Conservation (phyloP, 306 rosid genomes). For the Rosa multiflora region DNA sequence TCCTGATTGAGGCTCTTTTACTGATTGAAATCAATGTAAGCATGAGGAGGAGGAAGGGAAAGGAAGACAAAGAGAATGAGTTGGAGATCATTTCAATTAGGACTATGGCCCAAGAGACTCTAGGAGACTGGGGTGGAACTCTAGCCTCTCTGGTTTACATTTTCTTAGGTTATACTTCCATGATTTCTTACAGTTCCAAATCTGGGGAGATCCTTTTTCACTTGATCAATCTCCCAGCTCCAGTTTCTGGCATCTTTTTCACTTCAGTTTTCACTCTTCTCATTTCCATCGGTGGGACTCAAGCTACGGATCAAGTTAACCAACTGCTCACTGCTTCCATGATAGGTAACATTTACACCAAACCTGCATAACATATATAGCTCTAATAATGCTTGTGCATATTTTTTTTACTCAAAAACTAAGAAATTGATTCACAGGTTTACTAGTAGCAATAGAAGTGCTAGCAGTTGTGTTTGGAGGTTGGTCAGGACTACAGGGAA, state of each 20-base stretch:
- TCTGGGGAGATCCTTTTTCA: constrained; percentile 64
- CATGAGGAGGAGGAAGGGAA: constrained; percentile 43
- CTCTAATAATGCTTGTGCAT: neutral
- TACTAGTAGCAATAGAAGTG: constrained; percentile 58
- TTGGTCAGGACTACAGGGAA: constrained; percentile 52
- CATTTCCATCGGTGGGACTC: constrained; percentile 59
- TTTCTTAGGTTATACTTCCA: constrained; percentile 64
- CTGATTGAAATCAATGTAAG: constrained; percentile 66
- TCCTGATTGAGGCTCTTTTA: constrained; percentile 58
- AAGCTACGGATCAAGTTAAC: constrained; percentile 56
- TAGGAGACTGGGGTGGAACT: constrained; percentile 66
- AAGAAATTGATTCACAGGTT: constrained; percentile 42
- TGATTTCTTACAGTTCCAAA: constrained; percentile 67
- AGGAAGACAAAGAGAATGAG: constrained; percentile 33
- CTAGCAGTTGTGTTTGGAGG: constrained; percentile 51
- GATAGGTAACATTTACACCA: constrained; percentile 39
- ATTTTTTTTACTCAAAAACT: neutral
- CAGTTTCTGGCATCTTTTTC: constrained; percentile 53
- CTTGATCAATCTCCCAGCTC: constrained; percentile 56
- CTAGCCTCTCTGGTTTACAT: constrained; percentile 51
- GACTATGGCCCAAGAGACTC: constrained; percentile 79
- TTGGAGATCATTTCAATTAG: constrained; percentile 61
- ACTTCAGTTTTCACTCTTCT: constrained; percentile 56
- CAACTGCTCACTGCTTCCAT: constrained; percentile 63
- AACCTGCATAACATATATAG: neutral